phyloP scores from a whole-genome alignment of 768 basidiomycete genomes.

The Tricholoma saponaceum region DNA sequence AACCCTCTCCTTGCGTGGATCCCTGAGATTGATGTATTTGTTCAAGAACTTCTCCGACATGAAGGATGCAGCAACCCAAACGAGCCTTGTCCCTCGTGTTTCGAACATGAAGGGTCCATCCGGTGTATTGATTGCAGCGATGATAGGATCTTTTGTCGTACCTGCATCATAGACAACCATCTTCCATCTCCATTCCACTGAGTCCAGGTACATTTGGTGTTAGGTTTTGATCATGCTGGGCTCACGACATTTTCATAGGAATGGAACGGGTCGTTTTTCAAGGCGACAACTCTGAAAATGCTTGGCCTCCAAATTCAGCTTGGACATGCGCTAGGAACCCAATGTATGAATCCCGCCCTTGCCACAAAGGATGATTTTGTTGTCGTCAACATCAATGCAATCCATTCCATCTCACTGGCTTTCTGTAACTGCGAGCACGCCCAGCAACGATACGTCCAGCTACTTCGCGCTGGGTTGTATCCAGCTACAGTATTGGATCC shows the following conservation, averaged over 20 bases:
- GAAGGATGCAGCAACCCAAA: too few species aligned
- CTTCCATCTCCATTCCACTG: background rate
- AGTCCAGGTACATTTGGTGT: background rate
- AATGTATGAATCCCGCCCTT: background rate
- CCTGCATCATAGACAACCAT: background rate
- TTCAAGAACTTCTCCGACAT: background rate
- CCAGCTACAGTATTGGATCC: slow-evolving; percentile 9
- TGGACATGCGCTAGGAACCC: background rate
- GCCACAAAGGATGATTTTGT: background rate
- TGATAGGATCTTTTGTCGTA: background rate
- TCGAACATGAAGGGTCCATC: background rate
- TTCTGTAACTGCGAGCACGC: background rate
- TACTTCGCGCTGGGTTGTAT: slow-evolving; percentile 6
- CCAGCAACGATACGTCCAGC: background rate
- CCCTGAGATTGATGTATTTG: background rate
- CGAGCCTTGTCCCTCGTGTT: background rate
- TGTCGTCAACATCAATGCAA: background rate
- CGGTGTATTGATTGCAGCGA: background rate
- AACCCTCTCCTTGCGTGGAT: background rate
- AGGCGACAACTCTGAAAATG: too few species aligned
- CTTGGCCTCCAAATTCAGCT: slow-evolving; percentile 1
- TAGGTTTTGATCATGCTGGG: too few species aligned
- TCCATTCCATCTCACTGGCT: background rate
- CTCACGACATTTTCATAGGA: too few species aligned
- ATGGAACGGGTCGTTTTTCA: too few species aligned